phyloP scores from a whole-genome alignment of 176 grass and related monocot species.

The Elaeis guineensis region DNA sequence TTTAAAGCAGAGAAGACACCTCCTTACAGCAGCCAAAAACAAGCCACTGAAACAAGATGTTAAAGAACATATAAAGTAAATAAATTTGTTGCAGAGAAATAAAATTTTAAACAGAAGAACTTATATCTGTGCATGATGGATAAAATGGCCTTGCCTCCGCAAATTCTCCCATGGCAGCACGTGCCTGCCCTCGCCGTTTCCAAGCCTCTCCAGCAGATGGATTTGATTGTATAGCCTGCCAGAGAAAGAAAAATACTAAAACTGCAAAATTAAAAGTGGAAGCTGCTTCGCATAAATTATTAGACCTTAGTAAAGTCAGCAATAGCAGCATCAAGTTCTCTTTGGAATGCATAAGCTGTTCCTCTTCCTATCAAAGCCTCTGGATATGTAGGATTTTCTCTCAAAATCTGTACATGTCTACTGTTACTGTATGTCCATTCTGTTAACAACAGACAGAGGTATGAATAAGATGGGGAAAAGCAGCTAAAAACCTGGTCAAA shows the following conservation, averaged over 20 bases:
- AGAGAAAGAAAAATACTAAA: conserved; percentile 4
- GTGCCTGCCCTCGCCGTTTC: conserved; percentile 92
- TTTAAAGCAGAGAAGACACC: too few species aligned
- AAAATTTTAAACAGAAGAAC: too few species aligned
- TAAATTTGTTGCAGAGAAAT: too few species aligned
- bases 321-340: conserved; percentile 94
- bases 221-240: conserved; percentile 85
- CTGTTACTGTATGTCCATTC: neutral
- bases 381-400: conserved; percentile 88
- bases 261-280: neutral
- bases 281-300: conserved; percentile 16
- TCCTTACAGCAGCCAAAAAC: too few species aligned
- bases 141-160: conserved; percentile 33
- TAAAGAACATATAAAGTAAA: too few species aligned
- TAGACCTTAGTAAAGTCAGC: conserved; percentile 90
- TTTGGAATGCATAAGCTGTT: conserved; percentile 96
- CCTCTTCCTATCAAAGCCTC: conserved; percentile 99
- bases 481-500: conserved; percentile 74
- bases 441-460: too few species aligned
- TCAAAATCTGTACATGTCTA: conserved; percentile 57
- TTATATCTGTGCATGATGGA: neutral
- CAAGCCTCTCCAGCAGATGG: conserved; percentile 88
- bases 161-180: conserved; percentile 96
- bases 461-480: conserved; percentile 14
- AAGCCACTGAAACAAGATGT: too few species aligned